Evolutionary conservation across 176 grass and related monocot species (phyloP).

Genomic region (Triticum turgidum): DNA sequence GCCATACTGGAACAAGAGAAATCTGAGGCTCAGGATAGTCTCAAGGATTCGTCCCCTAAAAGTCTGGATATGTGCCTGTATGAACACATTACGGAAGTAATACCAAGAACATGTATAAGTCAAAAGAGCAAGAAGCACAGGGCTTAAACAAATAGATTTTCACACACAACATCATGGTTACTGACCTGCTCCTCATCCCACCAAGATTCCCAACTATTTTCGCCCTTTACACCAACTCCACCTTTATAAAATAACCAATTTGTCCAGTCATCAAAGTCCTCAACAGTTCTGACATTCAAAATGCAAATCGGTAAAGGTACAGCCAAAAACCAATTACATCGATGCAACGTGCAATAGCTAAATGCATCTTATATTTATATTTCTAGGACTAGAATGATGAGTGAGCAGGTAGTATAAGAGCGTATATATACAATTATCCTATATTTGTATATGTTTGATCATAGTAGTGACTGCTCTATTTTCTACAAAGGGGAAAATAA

Average conservation of each 20-base stretch:
- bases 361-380: conserved; percentile 14
- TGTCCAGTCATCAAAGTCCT: conserved; percentile 98
- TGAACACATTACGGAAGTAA: conserved; percentile 9
- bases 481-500: neutral
- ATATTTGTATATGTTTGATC: conserved; percentile 8
- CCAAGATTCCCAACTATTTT: conserved; percentile 95
- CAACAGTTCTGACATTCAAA: conserved; percentile 62
- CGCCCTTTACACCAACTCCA: conserved; percentile 93
- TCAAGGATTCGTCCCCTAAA: conserved; percentile 84
- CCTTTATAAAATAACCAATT: conserved; percentile 97
- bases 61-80: conserved; percentile 82
- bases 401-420: neutral
- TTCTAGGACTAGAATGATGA: neutral
- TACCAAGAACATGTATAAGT: neutral
- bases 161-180: neutral
- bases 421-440: neutral
- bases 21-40: conserved; percentile 81
- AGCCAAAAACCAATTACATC: neutral
- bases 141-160: conserved; percentile 18
- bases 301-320: neutral
- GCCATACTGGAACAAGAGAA: conserved; percentile 91
- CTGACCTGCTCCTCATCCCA: conserved; percentile 92
- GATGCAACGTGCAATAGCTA: neutral
- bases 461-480: neutral
- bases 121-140: conserved; percentile 4